These are phyloP conservation scores for Aurinia saxatilis DNA, from an alignment of 345 rosid genomes.

Conservation along the genomic window DNA sequence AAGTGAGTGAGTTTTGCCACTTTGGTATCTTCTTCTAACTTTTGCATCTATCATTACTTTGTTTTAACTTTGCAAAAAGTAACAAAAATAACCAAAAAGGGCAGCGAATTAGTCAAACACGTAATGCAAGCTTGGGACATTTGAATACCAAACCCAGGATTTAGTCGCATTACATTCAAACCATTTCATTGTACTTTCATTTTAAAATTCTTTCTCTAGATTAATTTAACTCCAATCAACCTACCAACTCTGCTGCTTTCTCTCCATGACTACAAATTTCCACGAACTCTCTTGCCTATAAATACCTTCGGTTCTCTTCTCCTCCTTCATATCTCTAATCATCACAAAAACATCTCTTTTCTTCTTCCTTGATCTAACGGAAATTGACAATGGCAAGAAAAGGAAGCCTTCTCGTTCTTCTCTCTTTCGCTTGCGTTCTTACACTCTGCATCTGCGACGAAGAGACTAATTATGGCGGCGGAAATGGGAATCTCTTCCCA, in stretches of 20 bases:
- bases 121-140: constrained; percentile 7
- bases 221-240: neutral
- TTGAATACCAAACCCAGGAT: constrained; percentile 15
- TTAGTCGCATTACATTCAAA: constrained; percentile 9
- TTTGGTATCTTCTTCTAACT: neutral
- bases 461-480: constrained; percentile 10
- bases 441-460: constrained; percentile 35
- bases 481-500: constrained; percentile 38
- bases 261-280: neutral
- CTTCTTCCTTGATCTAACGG: neutral
- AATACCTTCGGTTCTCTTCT: constrained; percentile 11
- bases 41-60: neutral
- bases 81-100: neutral
- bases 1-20: neutral
- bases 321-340: constrained; percentile 6
- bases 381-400: constrained; percentile 32
- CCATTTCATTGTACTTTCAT: too few species aligned
- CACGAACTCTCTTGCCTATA: constrained; percentile 13
- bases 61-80: neutral
- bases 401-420: constrained; percentile 26
- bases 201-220: neutral
- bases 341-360: neutral
- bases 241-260: constrained; percentile 16
- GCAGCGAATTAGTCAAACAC: constrained; percentile 17
- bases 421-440: constrained; percentile 37